Evolutionary conservation across 2,329 filamentous ascomycete genomes (phyloP).

Genomic region (Colletotrichum cereale): DNA sequence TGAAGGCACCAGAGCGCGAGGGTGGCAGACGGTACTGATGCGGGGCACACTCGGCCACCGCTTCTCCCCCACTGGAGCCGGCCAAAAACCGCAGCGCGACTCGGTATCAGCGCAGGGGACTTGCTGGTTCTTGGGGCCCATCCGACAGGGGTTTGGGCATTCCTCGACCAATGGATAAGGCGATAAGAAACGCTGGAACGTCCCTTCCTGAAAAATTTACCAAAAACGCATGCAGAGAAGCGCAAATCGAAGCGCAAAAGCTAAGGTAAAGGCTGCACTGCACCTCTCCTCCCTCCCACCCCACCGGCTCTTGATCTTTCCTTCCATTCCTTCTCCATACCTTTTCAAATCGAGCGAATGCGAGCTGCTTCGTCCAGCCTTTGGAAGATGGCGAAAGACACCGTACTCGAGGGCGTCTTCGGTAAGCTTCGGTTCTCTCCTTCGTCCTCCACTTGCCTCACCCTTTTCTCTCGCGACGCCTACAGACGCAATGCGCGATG

Average conservation of each 20-base stretch:
- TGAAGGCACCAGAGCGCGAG: constrained; percentile 16
- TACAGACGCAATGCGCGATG: constrained; percentile 20
- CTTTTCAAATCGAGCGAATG: constrained; percentile 46
- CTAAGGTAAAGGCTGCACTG: constrained; percentile 26
- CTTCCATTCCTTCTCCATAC: constrained; percentile 5
- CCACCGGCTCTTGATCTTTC: constrained; percentile 1
- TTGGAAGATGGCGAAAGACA: constrained; percentile 66
- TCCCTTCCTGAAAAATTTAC: constrained; percentile 36
- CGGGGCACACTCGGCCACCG: constrained; percentile 26
- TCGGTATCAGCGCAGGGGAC: constrained; percentile 19
- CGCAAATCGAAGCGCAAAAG: constrained; percentile 35
- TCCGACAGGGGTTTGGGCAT: constrained; percentile 13
- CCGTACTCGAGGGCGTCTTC: constrained; percentile 69
- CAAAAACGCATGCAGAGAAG: constrained; percentile 34
- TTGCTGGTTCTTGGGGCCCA: constrained; percentile 21
- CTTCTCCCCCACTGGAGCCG: constrained; percentile 31
- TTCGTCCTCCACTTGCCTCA: constrained; percentile 16
- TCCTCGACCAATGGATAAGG: constrained; percentile 35
- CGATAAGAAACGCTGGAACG: constrained; percentile 33
- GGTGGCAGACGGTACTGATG: constrained; percentile 11
- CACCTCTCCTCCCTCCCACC: constrained; percentile 15
- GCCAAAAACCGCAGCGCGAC: constrained; percentile 7
- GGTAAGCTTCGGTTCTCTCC: constrained; percentile 56
- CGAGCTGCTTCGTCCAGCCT: constrained; percentile 45
- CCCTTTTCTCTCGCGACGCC: constrained; percentile 15